Base-by-base conservation (phyloP, 176 grass and related monocot genomes). In the Oryza coarctata region DNA sequence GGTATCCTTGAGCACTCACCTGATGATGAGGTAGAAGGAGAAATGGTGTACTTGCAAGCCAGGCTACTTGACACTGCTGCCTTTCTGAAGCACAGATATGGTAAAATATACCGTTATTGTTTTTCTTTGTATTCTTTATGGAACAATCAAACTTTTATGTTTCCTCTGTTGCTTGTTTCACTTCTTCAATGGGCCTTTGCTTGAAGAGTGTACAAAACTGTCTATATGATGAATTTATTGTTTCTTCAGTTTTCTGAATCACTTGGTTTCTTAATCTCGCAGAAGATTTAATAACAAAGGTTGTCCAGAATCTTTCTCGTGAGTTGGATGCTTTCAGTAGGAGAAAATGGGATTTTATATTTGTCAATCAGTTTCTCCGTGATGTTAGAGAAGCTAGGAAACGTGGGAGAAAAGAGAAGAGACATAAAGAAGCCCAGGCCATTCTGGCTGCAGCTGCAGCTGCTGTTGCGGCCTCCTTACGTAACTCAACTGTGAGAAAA, bases 381-480 rank as follows among this genome's bases (percentile, higher is more conserved):
- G 97, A 99, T 77, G 87, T 95, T 79, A 93, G 89, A 83, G 97
- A 99, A 86, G 93, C 89, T 85, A 99, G 94, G 80, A 99, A 99
- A 84, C 89, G 87, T 85, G 93, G 97, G 28, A 87, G 97, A 66
- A 99, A 99, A 92, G 97, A 99, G 78, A 91, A 87, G 85, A 92
- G 90, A 69, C 89, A 99, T 77, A 94, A 93, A 93, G 97, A 99
- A 94, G 97, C 93, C 61, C 93, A 99, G 86, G 97, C 93, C 57
- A 81, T 95, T 58, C 91, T 95, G 86, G 97, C 87, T 76, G 97
- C 89, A 82, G 93, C 96, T 36, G 84, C 93, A 83, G 93, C 93
- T 78, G 97, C 87, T 60, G 83, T 86, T 44, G 92, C 89, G 70
- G 82, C 91, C 83, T 99, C 97, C 29, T 91, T 91, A 79, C 86